A percentile compares a stretch with the other conserved stretches of the same genome.
These are phyloP conservation scores for Kazachstania sp. DNA, from an alignment of 1,139 yeast genomes.

Conservation along the genomic window DNA sequence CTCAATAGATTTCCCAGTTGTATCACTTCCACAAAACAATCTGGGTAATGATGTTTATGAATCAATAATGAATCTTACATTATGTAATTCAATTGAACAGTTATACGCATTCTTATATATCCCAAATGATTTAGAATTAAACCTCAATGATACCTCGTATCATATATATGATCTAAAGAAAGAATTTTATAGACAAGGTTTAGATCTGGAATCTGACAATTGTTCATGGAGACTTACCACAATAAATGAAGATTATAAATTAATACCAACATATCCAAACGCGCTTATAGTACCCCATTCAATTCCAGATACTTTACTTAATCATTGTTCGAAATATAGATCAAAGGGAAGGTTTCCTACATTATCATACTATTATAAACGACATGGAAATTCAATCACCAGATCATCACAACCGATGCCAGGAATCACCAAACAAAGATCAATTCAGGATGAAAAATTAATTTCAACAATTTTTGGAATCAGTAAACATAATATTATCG, in stretches of 20 bases:
- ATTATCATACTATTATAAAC: conserved; percentile 62
- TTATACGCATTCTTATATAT: conserved; percentile 64
- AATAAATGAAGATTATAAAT: conserved; percentile 55
- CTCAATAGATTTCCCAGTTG: conserved; percentile 57
- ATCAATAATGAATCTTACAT: conserved; percentile 59
- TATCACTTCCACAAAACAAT: conserved; percentile 31
- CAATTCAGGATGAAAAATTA: conserved; percentile 83
- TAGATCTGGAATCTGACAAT: conserved; percentile 26
- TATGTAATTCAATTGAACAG: conserved; percentile 44
- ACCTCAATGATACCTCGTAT: conserved; percentile 53
- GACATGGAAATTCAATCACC: conserved; percentile 71
- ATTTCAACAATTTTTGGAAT: conserved; percentile 56
- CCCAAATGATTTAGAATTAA: conserved; percentile 50
- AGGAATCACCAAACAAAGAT: conserved; percentile 79
- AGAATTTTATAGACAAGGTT: conserved; percentile 65
- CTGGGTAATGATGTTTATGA: conserved; percentile 66
- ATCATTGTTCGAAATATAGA: conserved; percentile 76
- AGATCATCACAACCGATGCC: conserved; percentile 91
- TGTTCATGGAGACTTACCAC: conserved; percentile 60
- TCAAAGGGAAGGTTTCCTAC: conserved; percentile 83
- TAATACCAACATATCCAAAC: conserved; percentile 73
- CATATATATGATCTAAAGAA: conserved; percentile 47
- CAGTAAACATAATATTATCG: conserved; percentile 47
- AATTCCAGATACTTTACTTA: conserved; percentile 72
- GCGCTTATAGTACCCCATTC: conserved; percentile 58